Conservation (phyloP, 768 basidiomycete genomes). For the Pleurotus tuber-regium region DNA sequence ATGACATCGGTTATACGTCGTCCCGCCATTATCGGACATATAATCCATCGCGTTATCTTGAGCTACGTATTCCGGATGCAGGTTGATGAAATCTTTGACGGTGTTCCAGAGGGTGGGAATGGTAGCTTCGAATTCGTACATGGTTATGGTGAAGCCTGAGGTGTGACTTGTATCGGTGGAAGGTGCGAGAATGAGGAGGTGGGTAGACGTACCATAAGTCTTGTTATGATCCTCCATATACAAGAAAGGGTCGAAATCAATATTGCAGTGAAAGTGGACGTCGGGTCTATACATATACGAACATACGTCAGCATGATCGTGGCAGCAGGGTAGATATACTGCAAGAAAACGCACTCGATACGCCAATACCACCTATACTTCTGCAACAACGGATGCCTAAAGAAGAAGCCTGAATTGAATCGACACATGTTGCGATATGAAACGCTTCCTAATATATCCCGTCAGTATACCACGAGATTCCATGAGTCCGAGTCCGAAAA, state of each 20-base stretch:
- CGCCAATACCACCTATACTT: slow-evolving; percentile 89
- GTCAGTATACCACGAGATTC: not conserved
- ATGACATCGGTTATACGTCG: slow-evolving; percentile 69
- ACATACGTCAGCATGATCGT: not conserved
- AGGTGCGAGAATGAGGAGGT: not conserved
- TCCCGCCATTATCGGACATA: slow-evolving; percentile 66
- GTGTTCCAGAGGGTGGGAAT: slow-evolving; percentile 78
- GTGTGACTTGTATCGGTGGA: not conserved
- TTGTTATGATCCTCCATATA: slow-evolving; percentile 70
- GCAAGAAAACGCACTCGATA: slow-evolving; percentile 73
- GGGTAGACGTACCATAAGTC: slow-evolving; percentile 35
- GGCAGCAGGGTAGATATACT: not conserved
- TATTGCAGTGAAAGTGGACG: slow-evolving; percentile 74
- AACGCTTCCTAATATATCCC: not conserved
- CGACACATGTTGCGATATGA: slow-evolving; percentile 93
- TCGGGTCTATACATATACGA: slow-evolving; percentile 48
- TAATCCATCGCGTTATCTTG: slow-evolving; percentile 70
- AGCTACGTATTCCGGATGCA: slow-evolving; percentile 60
- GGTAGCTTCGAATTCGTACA: slow-evolving; percentile 77
- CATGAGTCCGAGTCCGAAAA: too few species aligned
- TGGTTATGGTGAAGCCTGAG: slow-evolving; percentile 73
- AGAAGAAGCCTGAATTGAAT: slow-evolving; percentile 92
- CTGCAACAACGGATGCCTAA: slow-evolving; percentile 71
- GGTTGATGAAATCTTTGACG: slow-evolving; percentile 69
- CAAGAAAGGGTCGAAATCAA: slow-evolving; percentile 77